Conservation (phyloP, 495 filamentous ascomycete genomes). For the Talaromyces thailandensis region DNA sequence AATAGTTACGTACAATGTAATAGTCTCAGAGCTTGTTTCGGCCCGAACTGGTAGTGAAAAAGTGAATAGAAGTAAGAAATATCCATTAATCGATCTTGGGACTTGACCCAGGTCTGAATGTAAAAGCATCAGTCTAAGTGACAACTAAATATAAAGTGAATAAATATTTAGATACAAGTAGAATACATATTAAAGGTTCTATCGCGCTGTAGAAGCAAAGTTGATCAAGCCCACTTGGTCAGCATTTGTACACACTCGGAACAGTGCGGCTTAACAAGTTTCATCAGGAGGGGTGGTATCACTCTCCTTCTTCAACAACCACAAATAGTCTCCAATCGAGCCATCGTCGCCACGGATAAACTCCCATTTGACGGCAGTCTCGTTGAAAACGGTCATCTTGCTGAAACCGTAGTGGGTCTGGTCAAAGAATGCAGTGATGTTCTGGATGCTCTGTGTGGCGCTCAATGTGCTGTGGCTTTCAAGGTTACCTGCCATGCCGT, state of each 20-base stretch:
- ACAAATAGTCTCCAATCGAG: slow-evolving; percentile 31
- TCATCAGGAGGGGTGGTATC: neutral
- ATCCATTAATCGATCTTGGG: neutral
- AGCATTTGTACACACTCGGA: no score
- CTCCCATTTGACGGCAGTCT: slow-evolving; percentile 32
- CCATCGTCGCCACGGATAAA: slow-evolving; percentile 38
- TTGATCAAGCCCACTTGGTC: neutral
- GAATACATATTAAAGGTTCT: neutral
- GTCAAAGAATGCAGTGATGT: slow-evolving; percentile 41
- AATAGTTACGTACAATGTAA: neutral
- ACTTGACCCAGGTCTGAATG: neutral
- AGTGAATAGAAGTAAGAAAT: neutral
- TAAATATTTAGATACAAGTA: neutral
- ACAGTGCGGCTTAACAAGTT: slow-evolving; percentile 1
- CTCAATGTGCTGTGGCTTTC: slow-evolving; percentile 32
- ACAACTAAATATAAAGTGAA: neutral
- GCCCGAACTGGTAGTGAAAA: neutral
- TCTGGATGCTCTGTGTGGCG: slow-evolving; percentile 18
- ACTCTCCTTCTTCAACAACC: slow-evolving; percentile 21
- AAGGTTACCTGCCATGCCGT: slow-evolving; percentile 37
- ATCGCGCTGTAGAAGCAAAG: neutral
- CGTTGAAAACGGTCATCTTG: slow-evolving; percentile 36
- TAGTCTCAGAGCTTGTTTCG: neutral
- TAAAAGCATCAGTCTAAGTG: neutral
- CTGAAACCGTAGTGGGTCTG: slow-evolving; percentile 38